Conservation (phyloP, 257 asterid species). For the Nyctanthes arbortristis region DNA sequence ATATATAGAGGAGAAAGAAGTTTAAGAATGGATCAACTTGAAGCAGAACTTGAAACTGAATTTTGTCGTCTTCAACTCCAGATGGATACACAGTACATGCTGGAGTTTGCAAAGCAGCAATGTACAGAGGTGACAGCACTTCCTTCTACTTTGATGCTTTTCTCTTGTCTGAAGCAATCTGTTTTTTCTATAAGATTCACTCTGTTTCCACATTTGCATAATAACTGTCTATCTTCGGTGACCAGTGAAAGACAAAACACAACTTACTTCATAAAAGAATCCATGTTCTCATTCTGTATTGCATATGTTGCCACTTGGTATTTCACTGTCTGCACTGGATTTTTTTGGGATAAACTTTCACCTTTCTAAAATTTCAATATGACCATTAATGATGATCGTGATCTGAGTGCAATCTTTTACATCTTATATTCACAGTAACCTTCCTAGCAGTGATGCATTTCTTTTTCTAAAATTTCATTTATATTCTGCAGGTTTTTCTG, state of each 20-base stretch:
- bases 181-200: background rate
- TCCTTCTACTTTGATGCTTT: too few relatives aligned
- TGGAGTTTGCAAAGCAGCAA: constrained; percentile 24
- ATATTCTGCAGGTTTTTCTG: background rate
- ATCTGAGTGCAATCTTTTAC: too few relatives aligned
- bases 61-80: constrained; percentile 49
- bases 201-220: background rate
- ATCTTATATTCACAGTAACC: too few relatives aligned
- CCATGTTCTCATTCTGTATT: background rate
- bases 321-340: background rate
- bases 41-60: constrained; percentile 70
- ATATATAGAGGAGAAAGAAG: constrained; percentile 27
- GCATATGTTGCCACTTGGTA: background rate
- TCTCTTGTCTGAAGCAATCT: background rate
- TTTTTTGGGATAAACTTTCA: background rate
- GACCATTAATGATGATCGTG: background rate
- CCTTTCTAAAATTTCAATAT: background rate
- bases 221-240: background rate
- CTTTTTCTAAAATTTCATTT: background rate
- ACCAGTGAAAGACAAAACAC: background rate
- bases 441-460: background rate
- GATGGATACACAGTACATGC: constrained; percentile 33
- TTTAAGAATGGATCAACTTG: constrained; percentile 58
- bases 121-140: constrained; percentile 44
- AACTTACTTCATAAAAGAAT: background rate